Evolutionary conservation across 2,329 filamentous ascomycete species (phyloP).

Genomic region (Xylariaceae sp.): DNA sequence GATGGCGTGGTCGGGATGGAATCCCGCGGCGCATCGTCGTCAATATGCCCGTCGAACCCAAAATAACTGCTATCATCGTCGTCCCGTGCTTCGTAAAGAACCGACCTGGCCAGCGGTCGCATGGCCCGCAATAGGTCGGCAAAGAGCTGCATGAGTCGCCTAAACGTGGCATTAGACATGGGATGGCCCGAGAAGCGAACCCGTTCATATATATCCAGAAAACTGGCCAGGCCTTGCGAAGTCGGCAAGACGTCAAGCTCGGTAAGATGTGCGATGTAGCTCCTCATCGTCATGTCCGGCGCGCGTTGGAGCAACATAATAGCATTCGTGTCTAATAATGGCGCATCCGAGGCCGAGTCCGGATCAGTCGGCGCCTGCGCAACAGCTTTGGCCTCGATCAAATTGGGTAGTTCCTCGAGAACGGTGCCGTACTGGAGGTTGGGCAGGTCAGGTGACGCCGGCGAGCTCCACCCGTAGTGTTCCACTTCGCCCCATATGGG

Average conservation of each 20-base stretch:
- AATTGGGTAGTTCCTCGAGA: conserved; percentile 74
- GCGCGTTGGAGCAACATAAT: conserved; percentile 67
- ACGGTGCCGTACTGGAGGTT: conserved; percentile 81
- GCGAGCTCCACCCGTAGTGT: conserved; percentile 85
- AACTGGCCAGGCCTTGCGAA: conserved; percentile 46
- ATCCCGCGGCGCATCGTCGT: conserved; percentile 39
- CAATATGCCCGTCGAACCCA: conserved; percentile 29
- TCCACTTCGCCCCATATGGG: conserved; percentile 74
- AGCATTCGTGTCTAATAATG: conserved; percentile 58
- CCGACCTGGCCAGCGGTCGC: conserved; percentile 53
- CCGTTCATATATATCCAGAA: conserved; percentile 73
- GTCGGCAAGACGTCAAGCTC: conserved; percentile 55
- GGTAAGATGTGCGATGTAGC: conserved; percentile 70
- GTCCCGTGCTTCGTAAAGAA: conserved; percentile 38
- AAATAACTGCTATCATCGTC: conserved; percentile 24
- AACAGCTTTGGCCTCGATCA: conserved; percentile 91
- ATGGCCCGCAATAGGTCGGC: conserved; percentile 74
- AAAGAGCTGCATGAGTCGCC: conserved; percentile 76
- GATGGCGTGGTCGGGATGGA: conserved; percentile 39
- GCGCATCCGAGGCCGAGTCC: conserved; percentile 35
- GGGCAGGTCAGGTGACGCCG: conserved; percentile 66
- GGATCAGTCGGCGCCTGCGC: conserved; percentile 64
- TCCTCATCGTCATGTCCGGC: conserved; percentile 65
- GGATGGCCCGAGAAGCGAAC: conserved; percentile 74
- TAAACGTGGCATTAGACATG: conserved; percentile 66